Base-by-base conservation (phyloP, 176 grass and related monocot genomes). In the Pharus latifolius region DNA sequence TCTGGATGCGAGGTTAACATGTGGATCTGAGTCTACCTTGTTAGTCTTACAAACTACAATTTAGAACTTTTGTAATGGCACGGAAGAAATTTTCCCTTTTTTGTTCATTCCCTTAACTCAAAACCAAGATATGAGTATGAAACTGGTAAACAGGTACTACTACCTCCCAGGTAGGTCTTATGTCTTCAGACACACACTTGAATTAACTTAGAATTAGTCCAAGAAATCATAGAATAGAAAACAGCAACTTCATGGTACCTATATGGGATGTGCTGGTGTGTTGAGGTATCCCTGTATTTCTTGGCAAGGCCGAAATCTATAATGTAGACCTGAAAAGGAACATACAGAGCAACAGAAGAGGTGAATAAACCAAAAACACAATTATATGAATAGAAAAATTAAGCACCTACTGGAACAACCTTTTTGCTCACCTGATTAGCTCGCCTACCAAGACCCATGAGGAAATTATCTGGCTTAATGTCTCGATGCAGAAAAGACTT, bases 281-380 rank as follows among this genome's bases (percentile, higher is more conserved):
- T 99, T 56, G 90, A 84, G 53, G 82, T 88, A 69, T 99, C 90
- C 62, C 87, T 80, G 13, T 95, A 99, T 61, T 91, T 88, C 89
- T 99, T 99, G 55, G 96, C 90, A 81, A 99, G 90, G 29, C 96
- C 96, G 49, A 99, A 99, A 56, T 99, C 96, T 82, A 99, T 99
- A 66, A 99, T 44, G 60, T 99, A 99, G 17, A 99, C 96, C 90
- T 92, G 80, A 16, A 52, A 81, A 52, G 38, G 17, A 57, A 79
- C 20, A 70, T 45, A 45, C 18, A 65, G 27, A 47, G 37, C 11
- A 33, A 45, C 24, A 52, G 16, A 80, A 67, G 40, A 84, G 30
- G 14, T 73, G 14, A 83, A 72, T 5, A 12, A 65, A 79, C 18
- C 31, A 7, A 76, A 76, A 76, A 76, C 15, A 59, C 44, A 68